Conservation (phyloP, 805 yeast genomes). For the Grigorovia yakushimaensis region DNA sequence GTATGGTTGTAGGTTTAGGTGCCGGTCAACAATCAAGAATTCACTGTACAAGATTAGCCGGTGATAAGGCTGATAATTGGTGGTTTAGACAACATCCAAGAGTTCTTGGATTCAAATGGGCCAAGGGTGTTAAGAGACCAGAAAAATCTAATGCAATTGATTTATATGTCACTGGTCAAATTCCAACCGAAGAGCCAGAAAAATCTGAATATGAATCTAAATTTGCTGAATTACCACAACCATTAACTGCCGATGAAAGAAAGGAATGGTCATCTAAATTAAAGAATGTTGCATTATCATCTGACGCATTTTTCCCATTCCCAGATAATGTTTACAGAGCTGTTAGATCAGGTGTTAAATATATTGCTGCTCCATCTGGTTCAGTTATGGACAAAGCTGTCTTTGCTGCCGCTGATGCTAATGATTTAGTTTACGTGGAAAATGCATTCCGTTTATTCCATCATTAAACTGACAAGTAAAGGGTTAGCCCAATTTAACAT, state of each 20-base stretch:
- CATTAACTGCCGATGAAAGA: slow-evolving; percentile 75
- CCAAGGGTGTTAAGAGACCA: slow-evolving; percentile 96
- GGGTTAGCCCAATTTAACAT: too few relatives aligned
- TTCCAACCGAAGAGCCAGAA: slow-evolving; percentile 88
- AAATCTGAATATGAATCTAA: slow-evolving; percentile 84
- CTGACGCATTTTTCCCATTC: slow-evolving; percentile 99
- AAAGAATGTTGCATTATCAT: slow-evolving; percentile 78
- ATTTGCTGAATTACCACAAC: slow-evolving; percentile 73
- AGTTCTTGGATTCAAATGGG: slow-evolving; percentile 91
- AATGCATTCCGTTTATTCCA: slow-evolving; percentile 97
- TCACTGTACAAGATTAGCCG: slow-evolving; percentile 97
- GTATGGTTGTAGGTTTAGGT: slow-evolving; percentile 97
- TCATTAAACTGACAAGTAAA: slow-evolving; percentile 52
- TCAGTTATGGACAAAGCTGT: slow-evolving; percentile 97
- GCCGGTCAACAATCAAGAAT: slow-evolving; percentile 99
- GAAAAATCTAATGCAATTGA: slow-evolving; percentile 97
- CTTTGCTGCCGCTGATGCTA: slow-evolving; percentile 87
- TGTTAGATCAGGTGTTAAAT: slow-evolving; percentile 90
- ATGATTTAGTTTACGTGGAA: slow-evolving; percentile 84
- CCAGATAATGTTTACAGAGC: slow-evolving; percentile 98
- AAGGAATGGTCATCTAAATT: slow-evolving; percentile 74
- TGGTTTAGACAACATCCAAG: slow-evolving; percentile 98
- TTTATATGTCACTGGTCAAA: slow-evolving; percentile 80
- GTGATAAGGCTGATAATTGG: slow-evolving; percentile 99
- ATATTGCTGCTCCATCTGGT: slow-evolving; percentile 92